Evolutionary conservation across 441 rosid species (phyloP), one percentile per base, ranked within the genome.

Genomic region (Oxalis stricta): DNA sequence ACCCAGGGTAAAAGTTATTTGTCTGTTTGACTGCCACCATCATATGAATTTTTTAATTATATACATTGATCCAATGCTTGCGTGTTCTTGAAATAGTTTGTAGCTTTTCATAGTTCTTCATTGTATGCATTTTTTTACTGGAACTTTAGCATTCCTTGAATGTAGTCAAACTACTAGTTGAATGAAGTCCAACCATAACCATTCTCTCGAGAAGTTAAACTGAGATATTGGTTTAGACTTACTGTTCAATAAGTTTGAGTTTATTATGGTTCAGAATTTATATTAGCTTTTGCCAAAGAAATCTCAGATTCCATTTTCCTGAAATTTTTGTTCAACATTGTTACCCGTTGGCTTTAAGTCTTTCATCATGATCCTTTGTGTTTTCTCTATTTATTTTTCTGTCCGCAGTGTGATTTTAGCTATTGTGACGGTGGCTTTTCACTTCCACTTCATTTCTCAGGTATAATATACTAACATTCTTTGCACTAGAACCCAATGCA

Each of bases 401-500:
- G 3, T 23, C 28, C 28, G 3, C 5, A 14, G 20, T 37, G 32
- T 26, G 18, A 14, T 22, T 16, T 10, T 28, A 23, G 13, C 36
- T 37, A 32, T 49, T 53, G 14, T 26, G 30, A 48, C 14, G 41
- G n/a, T 32, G 47, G 13, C 7, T 50, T 26, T 11, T 58, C n/a
- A 40, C 32, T 10, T 34, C 6, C 52, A 29, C n/a, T 44, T 53
- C 38, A 34, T 22, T 56, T 33, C 14, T 37, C 50, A 68, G 72
- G 53, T 50, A 55, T 42, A 19, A 58, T 37, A 21, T 59, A 49
- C 21, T 51, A 57, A 46, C 65, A 22, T 53, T 67, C 37, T 63
- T 61, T 44, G 57, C 61, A 7, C 50, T 36, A 23, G 65, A 54
- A 45, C 47, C 66, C 31, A 59, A 48, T 52, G 73, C 67, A 24